Base-by-base conservation (phyloP, 2,329 filamentous ascomycete species). In the Amauroascus verrucosus region DNA sequence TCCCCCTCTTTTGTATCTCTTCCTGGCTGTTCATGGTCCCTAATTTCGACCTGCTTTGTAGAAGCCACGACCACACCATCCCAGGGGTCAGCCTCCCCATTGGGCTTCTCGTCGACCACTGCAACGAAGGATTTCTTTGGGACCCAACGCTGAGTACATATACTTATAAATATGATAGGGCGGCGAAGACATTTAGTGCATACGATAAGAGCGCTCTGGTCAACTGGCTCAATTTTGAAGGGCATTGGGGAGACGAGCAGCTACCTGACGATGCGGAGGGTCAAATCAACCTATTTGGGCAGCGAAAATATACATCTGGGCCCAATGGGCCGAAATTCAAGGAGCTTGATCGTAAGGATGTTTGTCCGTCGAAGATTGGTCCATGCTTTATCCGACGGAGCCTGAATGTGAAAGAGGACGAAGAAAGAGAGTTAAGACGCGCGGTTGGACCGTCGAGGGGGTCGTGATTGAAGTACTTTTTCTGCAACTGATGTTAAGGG, bases 321-420 rank as follows among this genome's bases (percentile, higher is more conserved):
- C 82, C 82, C 0, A 82, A 78, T 18, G 82, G 82, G 1, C 82
- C 82, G 1, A 70, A 68, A 55, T 76, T 79, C 57, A 84, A 85
- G 67, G 67, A 76, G 48, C 62, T 85, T 58, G 74, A 77, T 54
- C 66, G 82, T 51, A 71, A 65, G 37, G 66, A 78, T 40, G 73
- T 84, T 2, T 85, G 82, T 67, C 79, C 79, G 1, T 72, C 75
- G 2, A 44, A 45, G n/a, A 24, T 53, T 24, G 3, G 20, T 26
- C 16, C 24, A 7, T 53, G 51, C 26, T 18, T 33, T 24, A 22
- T 53, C 35, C 44, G 33, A 16, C 13, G 43, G n/a, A 48, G 30
- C n/a, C 26, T 53, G 11, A 24, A 5, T 20, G n/a, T 48, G 16
- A 6, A 38, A 32, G 44, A 38, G 44, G 55, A 49, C 13, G 51